Conservation (phyloP, 2,329 filamentous ascomycete species). For the Penicillium sp. region DNA sequence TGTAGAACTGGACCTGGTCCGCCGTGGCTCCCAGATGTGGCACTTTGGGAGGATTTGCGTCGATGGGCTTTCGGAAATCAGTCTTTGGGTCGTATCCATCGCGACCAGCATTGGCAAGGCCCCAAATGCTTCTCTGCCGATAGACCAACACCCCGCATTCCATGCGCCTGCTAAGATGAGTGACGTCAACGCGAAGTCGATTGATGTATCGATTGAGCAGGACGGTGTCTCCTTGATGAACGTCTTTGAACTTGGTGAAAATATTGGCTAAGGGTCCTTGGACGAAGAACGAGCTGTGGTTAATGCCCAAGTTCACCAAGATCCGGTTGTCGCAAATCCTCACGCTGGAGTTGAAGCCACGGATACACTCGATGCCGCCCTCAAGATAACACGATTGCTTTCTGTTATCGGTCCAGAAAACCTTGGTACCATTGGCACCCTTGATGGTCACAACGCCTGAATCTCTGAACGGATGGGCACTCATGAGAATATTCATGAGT, state of each 20-base stretch:
- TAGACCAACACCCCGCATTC: not conserved
- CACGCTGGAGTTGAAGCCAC: constrained; percentile 21
- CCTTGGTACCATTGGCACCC: constrained; percentile 17
- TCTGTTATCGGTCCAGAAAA: constrained; percentile 14
- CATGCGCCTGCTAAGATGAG: constrained; percentile 3
- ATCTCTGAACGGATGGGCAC: constrained; percentile 5
- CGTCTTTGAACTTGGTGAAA: not conserved
- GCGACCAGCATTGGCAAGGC: constrained; percentile 1
- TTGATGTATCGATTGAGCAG: constrained; percentile 10
- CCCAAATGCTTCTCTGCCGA: constrained; percentile 9
- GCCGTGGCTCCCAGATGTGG: constrained; percentile 6
- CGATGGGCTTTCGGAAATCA: not conserved
- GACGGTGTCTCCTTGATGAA: not conserved
- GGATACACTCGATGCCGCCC: constrained; percentile 15
- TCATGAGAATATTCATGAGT: constrained; percentile 20
- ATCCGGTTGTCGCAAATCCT: constrained; percentile 10
- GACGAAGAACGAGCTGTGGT: constrained; percentile 17
- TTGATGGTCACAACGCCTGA: constrained; percentile 2
- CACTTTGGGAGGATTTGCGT: not conserved
- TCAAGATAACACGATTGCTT: constrained; percentile 5
- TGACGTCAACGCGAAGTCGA: constrained; percentile 11
- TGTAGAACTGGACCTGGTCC: constrained; percentile 12
- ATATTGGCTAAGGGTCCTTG: not conserved
- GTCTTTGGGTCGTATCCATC: not conserved
- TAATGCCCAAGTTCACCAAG: constrained; percentile 21